A percentile compares a stretch with the other conserved stretches of the same genome.
Evolutionary conservation across 2,329 filamentous ascomycete genomes (phyloP).

Genomic region (Calonectria crousiana): DNA sequence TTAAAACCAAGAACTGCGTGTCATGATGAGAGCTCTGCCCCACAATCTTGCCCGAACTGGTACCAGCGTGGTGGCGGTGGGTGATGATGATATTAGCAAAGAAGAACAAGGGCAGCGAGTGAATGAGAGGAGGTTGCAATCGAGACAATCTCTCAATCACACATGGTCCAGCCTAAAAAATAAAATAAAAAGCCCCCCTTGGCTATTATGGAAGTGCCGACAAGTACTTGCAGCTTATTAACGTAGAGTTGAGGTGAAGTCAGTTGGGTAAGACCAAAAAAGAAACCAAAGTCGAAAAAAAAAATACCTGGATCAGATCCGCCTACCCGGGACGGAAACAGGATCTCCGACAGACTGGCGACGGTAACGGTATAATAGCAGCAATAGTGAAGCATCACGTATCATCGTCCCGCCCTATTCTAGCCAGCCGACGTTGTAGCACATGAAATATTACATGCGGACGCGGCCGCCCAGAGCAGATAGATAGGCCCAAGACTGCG

Average conservation of each 20-base stretch:
- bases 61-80: background rate
- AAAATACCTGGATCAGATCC: background rate
- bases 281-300: background rate
- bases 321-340: background rate
- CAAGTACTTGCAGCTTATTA: background rate
- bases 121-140: constrained; percentile 12
- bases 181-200: background rate
- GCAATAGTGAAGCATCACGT: constrained; percentile 3
- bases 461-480: background rate
- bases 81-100: background rate
- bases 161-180: constrained; percentile 13
- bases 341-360: background rate
- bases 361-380: background rate
- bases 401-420: constrained; percentile 2
- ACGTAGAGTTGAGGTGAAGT: background rate
- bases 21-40: constrained; percentile 5
- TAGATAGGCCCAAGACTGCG: constrained; percentile 4
- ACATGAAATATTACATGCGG: background rate
- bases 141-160: constrained; percentile 12
- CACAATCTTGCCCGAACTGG: background rate
- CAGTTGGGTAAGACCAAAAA: background rate
- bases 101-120: background rate
- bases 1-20: background rate
- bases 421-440: constrained; percentile 5
- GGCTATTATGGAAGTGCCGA: background rate